These are phyloP conservation scores for Oxyria digyna DNA, from an alignment of 148 eudicot species.

Conservation along the genomic window DNA sequence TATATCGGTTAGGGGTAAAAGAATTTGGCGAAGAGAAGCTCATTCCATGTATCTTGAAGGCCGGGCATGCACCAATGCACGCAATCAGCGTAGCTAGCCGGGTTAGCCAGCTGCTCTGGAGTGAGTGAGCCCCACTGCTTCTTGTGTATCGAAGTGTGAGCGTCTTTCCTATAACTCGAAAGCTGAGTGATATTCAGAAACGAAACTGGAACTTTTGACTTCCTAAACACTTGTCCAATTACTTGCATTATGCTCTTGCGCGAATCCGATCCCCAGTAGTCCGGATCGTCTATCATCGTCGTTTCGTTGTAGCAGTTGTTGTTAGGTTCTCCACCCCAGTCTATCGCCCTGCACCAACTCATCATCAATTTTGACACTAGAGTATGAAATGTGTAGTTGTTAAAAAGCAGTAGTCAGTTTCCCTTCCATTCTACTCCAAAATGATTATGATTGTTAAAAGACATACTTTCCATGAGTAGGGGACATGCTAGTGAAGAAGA, in stretches of 20 bases:
- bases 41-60: conserved; percentile 87
- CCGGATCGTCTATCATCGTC: conserved; percentile 44
- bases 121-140: conserved; percentile 72
- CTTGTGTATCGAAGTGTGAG: conserved; percentile 88
- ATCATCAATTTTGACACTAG: too few species aligned
- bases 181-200: conserved; percentile 82
- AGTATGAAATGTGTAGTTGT: too few species aligned
- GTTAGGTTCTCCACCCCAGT: conserved; percentile 67
- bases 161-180: conserved; percentile 69
- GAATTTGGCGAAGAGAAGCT: conserved; percentile 43
- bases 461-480: conserved; percentile 83
- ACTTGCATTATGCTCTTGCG: conserved; percentile 61
- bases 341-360: conserved; percentile 36
- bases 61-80: conserved; percentile 96
- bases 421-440: too few species aligned
- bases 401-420: too few species aligned
- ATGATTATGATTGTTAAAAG: too few species aligned
- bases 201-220: conserved; percentile 46
- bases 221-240: conserved; percentile 46
- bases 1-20: not conserved
- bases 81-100: conserved; percentile 78
- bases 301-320: conserved; percentile 84
- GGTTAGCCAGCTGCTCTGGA: conserved; percentile 64
- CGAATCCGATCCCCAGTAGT: conserved; percentile 70
- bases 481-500: conserved; percentile 11